Evolutionary conservation across 257 asterid species (phyloP), one percentile per base, ranked within the genome.

Genomic region (Orobanche coerulescens): DNA sequence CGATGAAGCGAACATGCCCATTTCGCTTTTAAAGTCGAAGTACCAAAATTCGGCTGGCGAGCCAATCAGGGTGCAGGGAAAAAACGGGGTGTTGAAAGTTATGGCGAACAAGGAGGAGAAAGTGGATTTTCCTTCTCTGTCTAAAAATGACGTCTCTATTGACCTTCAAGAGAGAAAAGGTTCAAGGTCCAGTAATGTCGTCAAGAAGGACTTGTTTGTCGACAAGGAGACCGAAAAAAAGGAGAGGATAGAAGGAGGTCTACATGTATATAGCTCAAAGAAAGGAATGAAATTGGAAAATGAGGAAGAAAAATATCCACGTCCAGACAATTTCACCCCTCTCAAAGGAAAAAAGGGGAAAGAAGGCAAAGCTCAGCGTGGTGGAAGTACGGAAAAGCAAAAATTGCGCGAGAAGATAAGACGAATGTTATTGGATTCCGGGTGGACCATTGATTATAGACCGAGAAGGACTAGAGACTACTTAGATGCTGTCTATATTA

Each of bases 391-490:
- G 9, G 98, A 92, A 66, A 92, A 92, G 75, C 98, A 92, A 78
- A 76, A 68, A 58, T 64, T 92, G 72, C 97, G 97, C 15, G 98
- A 92, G 76, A 72, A 72, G 73, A 84, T 92, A 31, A 82, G 95
- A 76, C 83, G 70, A 55, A 92, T 88, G 97, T 79, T 92, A 49
- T 24, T 84, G 28, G 78, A 81, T 67, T 71, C 97, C 24, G 95
- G 98, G 28, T 92, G 98, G 98, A 80, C 76, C 20, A 92, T 92
- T 63, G 98, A 92, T 75, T 84, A 88, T 72, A 78, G 98, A 68
- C 98, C 98, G 6, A 79, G 98, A 76, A 67, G 81, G 67, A 89
- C 86, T 78, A 81, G 98, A 68, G 98, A 92, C 62, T 92, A 88
- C 76, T 80, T 79, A 40, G 98, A 92, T 77, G 83, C 97, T 42